These are phyloP conservation scores for Coemansia sp. DNA, from an alignment of 192 early-diverging fungal species.

Conservation along the genomic window DNA sequence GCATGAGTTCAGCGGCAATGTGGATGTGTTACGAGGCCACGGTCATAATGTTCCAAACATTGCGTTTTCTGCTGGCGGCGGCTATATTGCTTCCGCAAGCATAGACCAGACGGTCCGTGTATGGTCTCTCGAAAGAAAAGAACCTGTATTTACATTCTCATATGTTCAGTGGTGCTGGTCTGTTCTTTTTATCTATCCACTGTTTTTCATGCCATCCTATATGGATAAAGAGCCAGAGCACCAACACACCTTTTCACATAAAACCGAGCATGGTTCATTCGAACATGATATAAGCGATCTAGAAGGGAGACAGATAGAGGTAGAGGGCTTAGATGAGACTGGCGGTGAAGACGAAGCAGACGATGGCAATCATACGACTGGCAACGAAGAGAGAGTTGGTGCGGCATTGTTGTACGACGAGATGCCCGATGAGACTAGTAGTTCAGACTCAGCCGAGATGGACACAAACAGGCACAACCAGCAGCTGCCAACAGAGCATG, in stretches of 20 bases:
- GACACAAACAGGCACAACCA: slow-evolving; percentile 4
- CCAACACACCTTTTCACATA: not conserved
- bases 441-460: not conserved
- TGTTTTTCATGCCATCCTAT: slow-evolving; percentile 25
- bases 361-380: not conserved
- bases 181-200: slow-evolving; percentile 38
- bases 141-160: slow-evolving; percentile 19
- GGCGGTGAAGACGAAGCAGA: not conserved
- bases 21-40: slow-evolving; percentile 18
- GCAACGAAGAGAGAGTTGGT: not conserved
- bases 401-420: slow-evolving; percentile 3
- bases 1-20: slow-evolving; percentile 12
- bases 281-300: not conserved
- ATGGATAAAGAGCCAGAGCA: not conserved
- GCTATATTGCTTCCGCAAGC: slow-evolving; percentile 41
- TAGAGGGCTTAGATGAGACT: not conserved
- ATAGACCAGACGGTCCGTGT: slow-evolving; percentile 35
- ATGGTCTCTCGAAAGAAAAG: slow-evolving; percentile 23
- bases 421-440: not conserved
- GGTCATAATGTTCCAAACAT: slow-evolving; percentile 32
- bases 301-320: not conserved
- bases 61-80: slow-evolving; percentile 32
- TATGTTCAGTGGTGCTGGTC: slow-evolving; percentile 42
- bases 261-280: not conserved
- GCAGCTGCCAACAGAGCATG: not conserved